These are phyloP conservation scores for Salicornia ramosissima DNA, from an alignment of 148 eudicot species.

Conservation along the genomic window DNA sequence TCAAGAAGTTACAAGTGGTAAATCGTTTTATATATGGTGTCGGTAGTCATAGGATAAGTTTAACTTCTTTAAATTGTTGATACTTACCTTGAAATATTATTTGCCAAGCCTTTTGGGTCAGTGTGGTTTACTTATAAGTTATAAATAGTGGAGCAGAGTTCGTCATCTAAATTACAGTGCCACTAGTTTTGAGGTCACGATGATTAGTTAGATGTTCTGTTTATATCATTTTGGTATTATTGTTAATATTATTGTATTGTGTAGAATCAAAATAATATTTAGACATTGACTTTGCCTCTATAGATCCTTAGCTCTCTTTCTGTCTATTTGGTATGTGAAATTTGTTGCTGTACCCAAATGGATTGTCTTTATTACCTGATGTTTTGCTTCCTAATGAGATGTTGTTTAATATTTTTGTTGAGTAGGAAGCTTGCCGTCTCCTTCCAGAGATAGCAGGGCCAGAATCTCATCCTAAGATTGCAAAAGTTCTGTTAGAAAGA, in stretches of 20 bases:
- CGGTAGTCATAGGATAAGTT: background rate
- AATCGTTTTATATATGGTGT: too few species aligned
- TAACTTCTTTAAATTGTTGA: background rate
- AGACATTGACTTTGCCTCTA: background rate
- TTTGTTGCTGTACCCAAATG: background rate
- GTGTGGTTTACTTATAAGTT: background rate
- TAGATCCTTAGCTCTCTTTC: background rate
- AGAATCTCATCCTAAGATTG: constrained; percentile 88
- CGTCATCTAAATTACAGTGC: background rate
- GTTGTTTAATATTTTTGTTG: constrained; percentile 10
- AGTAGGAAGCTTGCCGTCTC: constrained; percentile 79
- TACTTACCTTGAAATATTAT: background rate
- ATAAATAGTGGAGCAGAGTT: background rate
- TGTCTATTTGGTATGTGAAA: background rate
- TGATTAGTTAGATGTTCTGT: background rate
- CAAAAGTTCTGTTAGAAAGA: constrained; percentile 79
- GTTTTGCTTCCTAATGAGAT: background rate
- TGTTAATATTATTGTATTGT: background rate
- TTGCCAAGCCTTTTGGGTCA: too few species aligned
- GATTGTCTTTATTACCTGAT: background rate
- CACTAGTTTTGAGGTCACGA: background rate
- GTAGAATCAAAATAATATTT: background rate
- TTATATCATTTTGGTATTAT: background rate
- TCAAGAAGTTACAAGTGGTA: too few species aligned
- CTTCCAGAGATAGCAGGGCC: constrained; percentile 89